Evolutionary conservation across 441 rosid species (phyloP), one percentile per base, ranked within the genome.

Genomic region (Manihot esculenta): DNA sequence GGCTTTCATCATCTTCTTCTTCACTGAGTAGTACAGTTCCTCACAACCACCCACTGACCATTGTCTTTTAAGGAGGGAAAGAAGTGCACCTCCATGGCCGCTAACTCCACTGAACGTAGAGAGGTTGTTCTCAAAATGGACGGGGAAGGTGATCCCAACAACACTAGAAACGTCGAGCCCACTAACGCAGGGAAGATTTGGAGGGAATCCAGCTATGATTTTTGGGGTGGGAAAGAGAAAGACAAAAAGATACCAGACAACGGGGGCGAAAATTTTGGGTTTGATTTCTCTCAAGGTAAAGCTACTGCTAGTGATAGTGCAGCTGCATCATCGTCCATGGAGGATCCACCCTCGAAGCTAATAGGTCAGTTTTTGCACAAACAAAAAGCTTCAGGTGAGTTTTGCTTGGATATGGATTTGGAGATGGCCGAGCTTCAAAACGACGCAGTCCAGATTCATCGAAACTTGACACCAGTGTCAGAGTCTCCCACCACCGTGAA

Each of bases 301-400:
- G 42, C 5, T 71, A 27, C 13, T 35, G 30, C 5, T 23, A 42
- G 9, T 2, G 35, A 6, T 7, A 20, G 27, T 13, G 24, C 42
- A 30, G 70, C 49, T 60, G 21, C 72, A 14, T 44, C 72, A 0
- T 38, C 78, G 5, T 64, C 74, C 26, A 23, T 13, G 62, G 72
- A 53, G 76, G 97, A 90, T 79, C 97, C 97, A 18, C 88, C 94
- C 8, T 86, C 97, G 10, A 81, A 79, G 86, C 77, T 92, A 48
- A 89, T 89, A 17, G 87, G 82, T 59, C 89, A 88, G 82, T 92
- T 92, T 73, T 73, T 90, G 61, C 88, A 86, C 74, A 88, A 81
- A 57, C 99, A 92, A 58, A 73, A 82, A 64, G 92, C 89, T 38
- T 87, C 87, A 10, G 92, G 93, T 0, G 97, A 90, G 68, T 77